Evolutionary conservation across 208 protist species (phyloP), one percentile per base, ranked within the genome.

Genomic region (Leishmania guyanensis): DNA sequence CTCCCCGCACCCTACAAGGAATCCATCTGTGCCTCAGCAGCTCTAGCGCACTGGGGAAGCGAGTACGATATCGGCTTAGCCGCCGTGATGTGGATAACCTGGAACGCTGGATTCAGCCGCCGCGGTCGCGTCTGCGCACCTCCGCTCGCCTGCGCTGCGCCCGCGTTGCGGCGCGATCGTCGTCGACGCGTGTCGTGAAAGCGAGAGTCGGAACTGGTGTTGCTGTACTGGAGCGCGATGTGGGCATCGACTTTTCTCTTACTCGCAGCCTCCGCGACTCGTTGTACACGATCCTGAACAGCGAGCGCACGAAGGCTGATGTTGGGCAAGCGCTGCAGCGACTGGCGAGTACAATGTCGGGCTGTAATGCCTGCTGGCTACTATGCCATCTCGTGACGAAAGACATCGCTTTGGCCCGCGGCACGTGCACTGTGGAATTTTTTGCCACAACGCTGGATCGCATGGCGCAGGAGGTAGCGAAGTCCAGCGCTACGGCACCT

Each of bases 21-120:
- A 71, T 93, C 5, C 84, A 85, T 5, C 58, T 82, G 29, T 95
- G 78, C 77, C 92, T 84, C 73, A 54, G 56, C 66, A 51, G 75
- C 39, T 64, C 43, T 50, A 90, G 78, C 70, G 64, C 77, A 1
- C 83, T 95, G 14, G 84, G 90, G 17, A 88, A 80, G 43, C 89
- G 90, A 3, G 82, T 95, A 9, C 84, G 86, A 26, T 53, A 74
- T 16, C 75, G 81, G 6, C 66, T 95, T 58, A 80, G 68, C 33
- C 78, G 84, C 26, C 81, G 83, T 39, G 88, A 92, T 56, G 73
- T 66, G 65, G 29, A 83, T 48, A 80, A 85, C 33, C 73, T 93
- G 3, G 80, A 92, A 20, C 39, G 29, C 75, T 91, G 51, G 70
- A 77, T 77, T 64, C 74, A 12, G 22, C 22, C 22, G 3, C 74